Evolutionary conservation across 108 stramenopile genomes (phyloP), one percentile per base, ranked within the genome.

Genomic region (Thalassiosira profunda): DNA sequence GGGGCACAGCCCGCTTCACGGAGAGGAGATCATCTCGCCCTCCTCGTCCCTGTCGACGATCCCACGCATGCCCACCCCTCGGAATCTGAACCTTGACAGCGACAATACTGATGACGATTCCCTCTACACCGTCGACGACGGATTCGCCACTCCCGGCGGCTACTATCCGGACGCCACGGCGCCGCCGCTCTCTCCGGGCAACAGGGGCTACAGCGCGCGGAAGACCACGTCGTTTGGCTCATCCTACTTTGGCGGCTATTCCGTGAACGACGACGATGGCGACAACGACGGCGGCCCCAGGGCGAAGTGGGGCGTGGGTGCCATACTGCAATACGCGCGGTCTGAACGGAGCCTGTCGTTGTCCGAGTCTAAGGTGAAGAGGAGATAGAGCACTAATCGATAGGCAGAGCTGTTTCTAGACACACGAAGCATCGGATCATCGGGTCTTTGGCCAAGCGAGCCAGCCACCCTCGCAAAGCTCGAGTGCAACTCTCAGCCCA

Each of bases 241-340:
- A 15, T 40, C 58, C 21, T 12, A 40, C 2, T 58, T 58, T 54
- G 20, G 18, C 8, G 29, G 35, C 9, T 18, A 12, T 23, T 5
- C 53, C 17, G 18, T 37, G 37, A 24, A 14, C 21, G 30, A 26
- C 7, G 25, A 4, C 51, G 33, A 52, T 52, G 51, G 26, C 6
- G 53, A 67, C n/a, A 37, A 58, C 33, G 76, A 64, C 17, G 15
- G 34, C 8, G 34, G 41, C 9, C 35, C 15, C 26, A 48, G 24
- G 40, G 25, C 18, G 63, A 77, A 70, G 45, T 77, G 76, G 76
- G 76, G 67, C 8, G 63, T 77, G 24, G 56, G 70, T 58, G 68
- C 69, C 38, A 55, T 60, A 25, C 52, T 70, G 21, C 63, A 77
- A 24, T 77, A 68, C 54, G 58, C 63, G 17, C 31, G 51, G 11